phyloP scores from a whole-genome alignment of 495 filamentous ascomycete species.

The Aspergillus kassunensis region DNA sequence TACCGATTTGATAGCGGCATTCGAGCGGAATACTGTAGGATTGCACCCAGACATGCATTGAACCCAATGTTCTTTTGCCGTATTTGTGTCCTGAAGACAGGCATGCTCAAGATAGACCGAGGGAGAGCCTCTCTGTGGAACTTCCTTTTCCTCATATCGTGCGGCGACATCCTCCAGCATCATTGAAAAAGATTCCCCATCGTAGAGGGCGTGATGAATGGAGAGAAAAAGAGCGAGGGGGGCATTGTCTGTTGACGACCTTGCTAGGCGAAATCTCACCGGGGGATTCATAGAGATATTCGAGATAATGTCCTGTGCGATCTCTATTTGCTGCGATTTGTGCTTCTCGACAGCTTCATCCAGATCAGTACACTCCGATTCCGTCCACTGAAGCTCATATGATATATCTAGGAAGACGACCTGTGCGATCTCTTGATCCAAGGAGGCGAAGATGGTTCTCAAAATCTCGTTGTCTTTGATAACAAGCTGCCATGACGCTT shows the following conservation, averaged over 20 bases:
- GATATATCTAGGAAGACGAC: conserved; percentile 41
- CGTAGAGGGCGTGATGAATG: conserved; percentile 72
- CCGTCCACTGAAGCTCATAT: conserved; percentile 18
- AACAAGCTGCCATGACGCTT: conserved; percentile 48
- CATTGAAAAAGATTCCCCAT: conserved; percentile 71
- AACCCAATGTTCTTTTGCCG: conserved; percentile 66
- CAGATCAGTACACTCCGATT: conserved; percentile 11
- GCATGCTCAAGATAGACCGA: conserved; percentile 40
- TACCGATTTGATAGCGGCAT: conserved; percentile 3
- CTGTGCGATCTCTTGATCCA: conserved; percentile 59
- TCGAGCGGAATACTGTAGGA: conserved; percentile 27
- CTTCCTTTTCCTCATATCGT: conserved; percentile 26
- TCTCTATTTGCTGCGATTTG: conserved; percentile 8
- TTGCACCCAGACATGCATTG: conserved; percentile 44
- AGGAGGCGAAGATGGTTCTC: conserved; percentile 61
- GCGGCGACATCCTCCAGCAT: conserved; percentile 54
- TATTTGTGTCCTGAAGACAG: conserved; percentile 41
- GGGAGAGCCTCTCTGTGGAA: conserved; percentile 21
- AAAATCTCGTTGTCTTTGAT: conserved; percentile 60
- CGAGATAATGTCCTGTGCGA: conserved; percentile 22
- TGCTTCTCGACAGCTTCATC: conserved; percentile 13
- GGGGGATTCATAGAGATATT: conserved; percentile 25
- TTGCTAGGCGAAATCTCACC: conserved; percentile 21
- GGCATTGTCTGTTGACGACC: conserved; percentile 6
- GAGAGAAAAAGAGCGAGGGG: conserved; percentile 24